Conservation (phyloP, 176 grass and related monocot species). For the Aegilops tauschii region DNA sequence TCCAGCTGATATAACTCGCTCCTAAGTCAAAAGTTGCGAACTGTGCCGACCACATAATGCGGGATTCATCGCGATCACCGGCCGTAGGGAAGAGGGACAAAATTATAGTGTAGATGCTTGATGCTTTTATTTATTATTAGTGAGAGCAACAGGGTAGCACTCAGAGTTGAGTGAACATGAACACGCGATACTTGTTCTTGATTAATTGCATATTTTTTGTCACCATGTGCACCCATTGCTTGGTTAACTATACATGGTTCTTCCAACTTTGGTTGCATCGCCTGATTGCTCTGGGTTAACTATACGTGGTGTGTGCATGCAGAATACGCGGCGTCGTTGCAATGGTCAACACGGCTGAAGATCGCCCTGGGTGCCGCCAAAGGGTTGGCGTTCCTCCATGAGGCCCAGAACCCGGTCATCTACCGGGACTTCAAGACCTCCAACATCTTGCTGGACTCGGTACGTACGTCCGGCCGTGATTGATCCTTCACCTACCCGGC, state of each 20-base stretch:
- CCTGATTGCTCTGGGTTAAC: conserved; percentile 12
- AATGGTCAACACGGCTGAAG: conserved; percentile 86
- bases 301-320: neutral
- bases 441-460: conserved; percentile 93
- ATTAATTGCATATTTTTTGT: neutral
- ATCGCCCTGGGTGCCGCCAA: conserved; percentile 85
- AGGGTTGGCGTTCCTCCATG: conserved; percentile 90
- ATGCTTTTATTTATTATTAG: neutral
- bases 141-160: neutral
- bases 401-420: conserved; percentile 83
- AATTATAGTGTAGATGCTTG: no score
- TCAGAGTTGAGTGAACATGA: neutral
- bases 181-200: neutral
- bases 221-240: neutral
- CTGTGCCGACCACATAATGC: neutral
- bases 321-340: conserved; percentile 73
- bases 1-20: neutral
- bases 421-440: conserved; percentile 97
- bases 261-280: neutral
- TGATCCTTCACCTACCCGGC: neutral
- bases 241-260: neutral
- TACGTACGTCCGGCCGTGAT: conserved; percentile 10
- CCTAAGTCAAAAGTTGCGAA: conserved; percentile 33
- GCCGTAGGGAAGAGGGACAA: neutral
- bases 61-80: conserved; percentile 9